A percentile compares a stretch with the other conserved stretches of the same genome.
Conservation (phyloP, 495 filamentous ascomycete species). For the Terfezia claveryi region DNA sequence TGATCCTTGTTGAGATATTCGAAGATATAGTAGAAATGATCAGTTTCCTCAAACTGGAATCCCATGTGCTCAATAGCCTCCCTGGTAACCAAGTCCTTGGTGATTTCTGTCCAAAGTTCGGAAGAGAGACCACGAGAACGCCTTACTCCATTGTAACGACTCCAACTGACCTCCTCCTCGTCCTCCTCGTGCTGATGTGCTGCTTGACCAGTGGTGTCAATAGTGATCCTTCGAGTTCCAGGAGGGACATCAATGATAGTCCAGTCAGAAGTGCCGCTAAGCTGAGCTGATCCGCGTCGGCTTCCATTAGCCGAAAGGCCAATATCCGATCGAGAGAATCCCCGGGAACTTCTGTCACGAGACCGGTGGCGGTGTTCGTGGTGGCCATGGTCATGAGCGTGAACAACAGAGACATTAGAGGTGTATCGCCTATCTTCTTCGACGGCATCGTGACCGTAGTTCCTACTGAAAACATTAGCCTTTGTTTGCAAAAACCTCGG, state of each 20-base stretch:
- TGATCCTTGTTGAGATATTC: constrained; percentile 74
- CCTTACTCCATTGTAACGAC: constrained; percentile 39
- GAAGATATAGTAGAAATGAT: constrained; percentile 76
- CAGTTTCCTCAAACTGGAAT: constrained; percentile 83
- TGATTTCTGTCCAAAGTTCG: constrained; percentile 91
- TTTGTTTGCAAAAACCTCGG: too few relatives aligned
- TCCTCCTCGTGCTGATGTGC: not conserved
- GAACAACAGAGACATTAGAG: constrained; percentile 12
- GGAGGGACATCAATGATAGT: constrained; percentile 60
- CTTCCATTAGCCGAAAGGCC: constrained; percentile 18
- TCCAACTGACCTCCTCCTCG: not conserved
- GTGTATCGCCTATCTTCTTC: constrained; percentile 10
- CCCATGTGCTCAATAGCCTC: constrained; percentile 71
- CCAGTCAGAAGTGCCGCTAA: constrained; percentile 44
- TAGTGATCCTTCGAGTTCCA: constrained; percentile 48
- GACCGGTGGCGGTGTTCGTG: constrained; percentile 29
- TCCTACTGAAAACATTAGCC: not conserved
- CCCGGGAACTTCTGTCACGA: constrained; percentile 23
- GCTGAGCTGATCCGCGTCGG: constrained; percentile 16
- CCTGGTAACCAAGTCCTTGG: constrained; percentile 68
- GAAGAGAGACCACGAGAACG: constrained; percentile 33
- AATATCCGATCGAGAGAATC: constrained; percentile 22
- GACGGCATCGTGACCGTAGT: constrained; percentile 11
- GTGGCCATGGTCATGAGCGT: constrained; percentile 15
- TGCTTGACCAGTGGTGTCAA: constrained; percentile 32